These are phyloP conservation scores for Eremothecium cymbalariae DNA, from an alignment of 1,139 yeast genomes.

Conservation along the genomic window DNA sequence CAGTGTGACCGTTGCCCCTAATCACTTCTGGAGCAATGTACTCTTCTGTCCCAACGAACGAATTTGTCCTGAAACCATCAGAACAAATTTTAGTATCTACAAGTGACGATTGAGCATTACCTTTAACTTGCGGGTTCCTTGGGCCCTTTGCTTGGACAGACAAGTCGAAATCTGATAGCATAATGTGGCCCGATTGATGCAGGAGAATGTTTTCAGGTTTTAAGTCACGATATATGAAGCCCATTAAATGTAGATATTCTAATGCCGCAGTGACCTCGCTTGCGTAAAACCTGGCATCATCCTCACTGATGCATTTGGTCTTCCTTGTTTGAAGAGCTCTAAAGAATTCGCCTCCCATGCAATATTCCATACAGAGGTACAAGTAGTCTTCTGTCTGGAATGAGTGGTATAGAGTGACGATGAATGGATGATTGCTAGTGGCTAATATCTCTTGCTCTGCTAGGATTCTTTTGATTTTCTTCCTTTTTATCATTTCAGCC, in stretches of 20 bases:
- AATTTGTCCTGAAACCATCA: slow-evolving; percentile 91
- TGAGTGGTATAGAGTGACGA: slow-evolving; percentile 91
- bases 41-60: slow-evolving; percentile 97
- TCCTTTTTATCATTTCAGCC: slow-evolving; percentile 89
- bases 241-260: slow-evolving; percentile 92
- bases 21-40: slow-evolving; percentile 98
- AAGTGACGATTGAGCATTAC: slow-evolving; percentile 24
- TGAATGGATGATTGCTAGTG: slow-evolving; percentile 92
- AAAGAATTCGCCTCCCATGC: slow-evolving; percentile 99
- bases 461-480: slow-evolving; percentile 85
- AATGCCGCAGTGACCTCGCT: slow-evolving; percentile 97
- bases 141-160: slow-evolving; percentile 79
- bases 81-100: slow-evolving; percentile 90
- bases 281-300: slow-evolving; percentile 88
- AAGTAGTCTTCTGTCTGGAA: slow-evolving; percentile 89
- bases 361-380: slow-evolving; percentile 97
- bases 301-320: slow-evolving; percentile 76
- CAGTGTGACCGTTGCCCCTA: slow-evolving; percentile 92
- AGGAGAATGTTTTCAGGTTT: slow-evolving; percentile 91
- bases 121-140: slow-evolving; percentile 41
- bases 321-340: slow-evolving; percentile 89
- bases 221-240: slow-evolving; percentile 88
- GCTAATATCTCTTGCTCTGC: slow-evolving; percentile 97
- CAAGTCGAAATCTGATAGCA: slow-evolving; percentile 93
- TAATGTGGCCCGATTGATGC: slow-evolving; percentile 95